A percentile compares a stretch with the other conserved stretches of the same genome.
phyloP scores from a whole-genome alignment of 805 yeast species.

The Limtongia smithiae region DNA sequence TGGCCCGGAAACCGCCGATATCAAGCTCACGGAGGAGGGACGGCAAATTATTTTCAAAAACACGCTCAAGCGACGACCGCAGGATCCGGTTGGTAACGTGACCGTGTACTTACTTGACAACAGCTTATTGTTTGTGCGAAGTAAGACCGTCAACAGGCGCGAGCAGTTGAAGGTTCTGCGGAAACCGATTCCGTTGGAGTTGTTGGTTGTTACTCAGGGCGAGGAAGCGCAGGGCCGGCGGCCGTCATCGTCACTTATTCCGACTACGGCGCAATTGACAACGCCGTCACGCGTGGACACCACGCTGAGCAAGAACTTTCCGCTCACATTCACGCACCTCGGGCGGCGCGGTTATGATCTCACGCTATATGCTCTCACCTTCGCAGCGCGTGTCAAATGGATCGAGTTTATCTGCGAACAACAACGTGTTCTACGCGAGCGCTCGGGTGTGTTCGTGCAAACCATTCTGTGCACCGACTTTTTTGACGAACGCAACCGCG shows the following conservation, averaged over 20 bases:
- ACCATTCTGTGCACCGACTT: conserved; percentile 70
- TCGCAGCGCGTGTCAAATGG: conserved; percentile 68
- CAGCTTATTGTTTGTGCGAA: conserved; percentile 77
- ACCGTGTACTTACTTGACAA: conserved; percentile 87
- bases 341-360: conserved; percentile 49
- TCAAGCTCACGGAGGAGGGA: conserved; percentile 77
- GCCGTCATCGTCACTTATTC: conserved; percentile 34
- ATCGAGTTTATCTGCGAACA: conserved; percentile 76
- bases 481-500: conserved; percentile 69
- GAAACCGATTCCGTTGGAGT: conserved; percentile 45
- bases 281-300: conserved; percentile 29
- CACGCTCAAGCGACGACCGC: conserved; percentile 66
- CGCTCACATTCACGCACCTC: conserved; percentile 48
- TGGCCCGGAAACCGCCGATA: conserved; percentile 78
- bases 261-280: conserved; percentile 27
- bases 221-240: conserved; percentile 59
- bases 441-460: conserved; percentile 74
- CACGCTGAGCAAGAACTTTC: conserved; percentile 36
- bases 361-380: conserved; percentile 42
- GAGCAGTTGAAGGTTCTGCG: conserved; percentile 90
- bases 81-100: conserved; percentile 62
- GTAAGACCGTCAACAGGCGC: conserved; percentile 80
- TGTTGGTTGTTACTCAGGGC: conserved; percentile 50
- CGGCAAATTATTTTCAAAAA: conserved; percentile 78
- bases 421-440: conserved; percentile 65